Base-by-base conservation (phyloP, 331 rosid genomes). In the Prunus yedoensis region DNA sequence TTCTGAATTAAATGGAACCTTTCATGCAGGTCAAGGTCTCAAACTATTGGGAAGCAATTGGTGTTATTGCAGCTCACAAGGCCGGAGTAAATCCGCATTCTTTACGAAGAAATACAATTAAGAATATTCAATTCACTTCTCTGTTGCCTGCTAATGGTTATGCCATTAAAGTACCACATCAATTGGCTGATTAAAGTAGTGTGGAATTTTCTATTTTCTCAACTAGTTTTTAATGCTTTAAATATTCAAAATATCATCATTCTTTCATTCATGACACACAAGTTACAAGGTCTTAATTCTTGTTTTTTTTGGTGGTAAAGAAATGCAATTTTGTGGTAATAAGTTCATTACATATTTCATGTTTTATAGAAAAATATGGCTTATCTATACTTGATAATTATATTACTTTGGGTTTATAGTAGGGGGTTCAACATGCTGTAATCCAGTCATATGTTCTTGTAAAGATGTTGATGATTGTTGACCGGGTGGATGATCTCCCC, bases 41-140 rank as follows among this genome's bases (percentile, higher is more conserved):
- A 74, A 94, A 91, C 81, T 94, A 90, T 76, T 91, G 96, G 95
- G 97, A 94, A 81, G 97, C 96, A 51, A 85, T 94, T 53, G 96
- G 98, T 74, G 96, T 94, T 51, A 67, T 91, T 30, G 94, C 92
- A 53, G 92, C 94, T 75, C 97, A 91, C 87, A 94, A 91, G 90
- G 97, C 95, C 9, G 98, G 97, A 75, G 85, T 89, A 70, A 86
- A 94, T 68, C 97, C 97, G 25, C 80, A 82, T 66, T 94, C 98
- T 11, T 89, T 94, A 27, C 83, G 97, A 81, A 80, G 91, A 81
- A 79, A 89, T 75, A 74, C 83, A 83, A 81, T 94, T 78, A 80
- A 32, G 62, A 90, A 85, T 82, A 87, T 90, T 0, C 83, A 73
- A 8, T 41, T 61, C 82, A 62, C 62, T 81, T 69, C 71, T 50